A percentile compares a stretch with the other conserved stretches of the same genome.
Evolutionary conservation across 331 rosid genomes (phyloP).

Genomic region (Saraca asoca): DNA sequence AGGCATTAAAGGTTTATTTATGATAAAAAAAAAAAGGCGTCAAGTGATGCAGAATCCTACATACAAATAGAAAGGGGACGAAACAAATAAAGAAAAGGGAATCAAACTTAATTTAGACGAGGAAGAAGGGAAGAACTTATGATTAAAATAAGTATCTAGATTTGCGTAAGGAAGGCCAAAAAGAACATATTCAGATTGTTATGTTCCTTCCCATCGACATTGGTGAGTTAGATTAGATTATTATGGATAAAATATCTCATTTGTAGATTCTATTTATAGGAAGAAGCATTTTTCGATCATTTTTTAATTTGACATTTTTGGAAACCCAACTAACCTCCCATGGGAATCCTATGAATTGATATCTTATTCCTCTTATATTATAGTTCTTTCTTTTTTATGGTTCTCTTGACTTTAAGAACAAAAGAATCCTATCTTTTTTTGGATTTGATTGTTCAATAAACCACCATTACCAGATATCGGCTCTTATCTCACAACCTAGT

Average conservation of each 20-base stretch:
- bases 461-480: slow-evolving; percentile 30
- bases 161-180: slow-evolving; percentile 43
- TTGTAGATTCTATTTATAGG: slow-evolving; percentile 44
- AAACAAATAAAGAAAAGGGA: no score
- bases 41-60: no score
- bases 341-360: slow-evolving; percentile 49
- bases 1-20: no score
- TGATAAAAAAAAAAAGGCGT: no score
- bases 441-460: slow-evolving; percentile 23
- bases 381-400: not conserved
- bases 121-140: slow-evolving; percentile 15
- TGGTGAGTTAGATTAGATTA: slow-evolving; percentile 34
- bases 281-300: slow-evolving; percentile 12
- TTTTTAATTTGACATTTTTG: slow-evolving; percentile 24
- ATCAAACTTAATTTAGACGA: no score
- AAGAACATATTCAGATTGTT: slow-evolving; percentile 39
- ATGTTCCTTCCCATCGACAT: slow-evolving; percentile 30
- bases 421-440: not conserved
- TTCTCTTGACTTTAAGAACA: not conserved
- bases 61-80: no score
- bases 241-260: slow-evolving; percentile 14
- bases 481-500: not conserved
- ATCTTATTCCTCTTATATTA: slow-evolving; percentile 23
- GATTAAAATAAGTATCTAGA: not conserved
- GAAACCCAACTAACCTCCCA: slow-evolving; percentile 28